Evolutionary conservation across 1,284 basidiomycete genomes (phyloP).

Genomic region (Phaffia rhodozyma): DNA sequence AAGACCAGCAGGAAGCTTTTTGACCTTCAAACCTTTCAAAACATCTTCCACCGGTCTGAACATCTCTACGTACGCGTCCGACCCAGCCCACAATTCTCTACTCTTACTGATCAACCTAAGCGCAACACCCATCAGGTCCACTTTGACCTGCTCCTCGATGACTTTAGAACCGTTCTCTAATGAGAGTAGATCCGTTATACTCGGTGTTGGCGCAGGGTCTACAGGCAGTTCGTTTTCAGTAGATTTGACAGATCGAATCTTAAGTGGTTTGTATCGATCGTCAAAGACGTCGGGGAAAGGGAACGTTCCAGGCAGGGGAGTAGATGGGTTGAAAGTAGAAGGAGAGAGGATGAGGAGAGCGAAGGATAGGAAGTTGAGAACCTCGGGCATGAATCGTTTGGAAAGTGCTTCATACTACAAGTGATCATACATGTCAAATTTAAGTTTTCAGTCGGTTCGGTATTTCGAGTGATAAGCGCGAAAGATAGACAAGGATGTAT

Average conservation of each 20-base stretch:
- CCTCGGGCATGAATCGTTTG: slow-evolving; percentile 82
- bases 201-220: no score
- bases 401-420: slow-evolving; percentile 71
- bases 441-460: not conserved
- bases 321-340: slow-evolving; percentile 41
- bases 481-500: not conserved
- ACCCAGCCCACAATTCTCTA: slow-evolving; percentile 59
- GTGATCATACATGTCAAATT: not conserved
- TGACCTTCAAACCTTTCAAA: slow-evolving; percentile 44
- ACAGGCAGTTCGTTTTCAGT: slow-evolving; percentile 38
- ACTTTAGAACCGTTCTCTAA: slow-evolving; percentile 32
- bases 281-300: slow-evolving; percentile 56
- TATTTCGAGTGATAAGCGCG: not conserved
- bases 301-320: slow-evolving; percentile 50
- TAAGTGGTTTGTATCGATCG: slow-evolving; percentile 22
- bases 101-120: slow-evolving; percentile 54
- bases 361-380: slow-evolving; percentile 66
- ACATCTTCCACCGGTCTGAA: slow-evolving; percentile 56
- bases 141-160: slow-evolving; percentile 49
- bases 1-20: slow-evolving; percentile 43
- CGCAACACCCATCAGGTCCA: slow-evolving; percentile 50
- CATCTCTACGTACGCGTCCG: slow-evolving; percentile 73
- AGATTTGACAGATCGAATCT: slow-evolving; percentile 37
- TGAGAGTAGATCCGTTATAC: slow-evolving; percentile 34
- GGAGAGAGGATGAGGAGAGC: slow-evolving; percentile 61